Percentiles rank a stretch among this genome's conserved stretches.
Conservation (phyloP, 768 basidiomycete species). For the Suillus clintonianus region DNA sequence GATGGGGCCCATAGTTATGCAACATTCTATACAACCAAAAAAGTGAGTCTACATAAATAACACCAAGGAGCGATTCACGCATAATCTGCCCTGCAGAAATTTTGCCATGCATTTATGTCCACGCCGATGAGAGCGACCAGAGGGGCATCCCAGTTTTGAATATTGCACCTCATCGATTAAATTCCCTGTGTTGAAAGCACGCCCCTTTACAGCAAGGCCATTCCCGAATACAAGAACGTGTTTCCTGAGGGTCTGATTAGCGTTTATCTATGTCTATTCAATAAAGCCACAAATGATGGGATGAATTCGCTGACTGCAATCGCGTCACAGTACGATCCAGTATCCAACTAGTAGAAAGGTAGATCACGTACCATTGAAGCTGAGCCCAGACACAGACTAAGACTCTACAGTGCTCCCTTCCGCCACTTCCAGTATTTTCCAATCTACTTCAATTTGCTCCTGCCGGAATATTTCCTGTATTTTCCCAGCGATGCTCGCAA, state of each 20-base stretch:
- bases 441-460: slow-evolving; percentile 81
- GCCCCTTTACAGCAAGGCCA: background rate
- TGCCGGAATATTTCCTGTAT: slow-evolving; percentile 73
- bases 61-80: background rate
- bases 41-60: background rate
- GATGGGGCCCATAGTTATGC: background rate
- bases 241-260: background rate
- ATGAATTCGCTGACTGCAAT: background rate
- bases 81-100: background rate
- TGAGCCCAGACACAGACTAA: slow-evolving; percentile 4
- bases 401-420: slow-evolving; percentile 40
- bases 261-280: background rate
- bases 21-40: background rate
- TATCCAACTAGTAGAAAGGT: background rate
- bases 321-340: background rate
- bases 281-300: background rate
- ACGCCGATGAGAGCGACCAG: background rate
- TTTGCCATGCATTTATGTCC: background rate
- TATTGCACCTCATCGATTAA: background rate
- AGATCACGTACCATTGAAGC: background rate
- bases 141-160: background rate
- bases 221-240: background rate
- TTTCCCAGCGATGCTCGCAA: slow-evolving; percentile 82
- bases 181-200: background rate
- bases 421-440: slow-evolving; percentile 80